Conservation (phyloP, 495 filamentous ascomycete genomes). For the Rhypophila decipiens region DNA sequence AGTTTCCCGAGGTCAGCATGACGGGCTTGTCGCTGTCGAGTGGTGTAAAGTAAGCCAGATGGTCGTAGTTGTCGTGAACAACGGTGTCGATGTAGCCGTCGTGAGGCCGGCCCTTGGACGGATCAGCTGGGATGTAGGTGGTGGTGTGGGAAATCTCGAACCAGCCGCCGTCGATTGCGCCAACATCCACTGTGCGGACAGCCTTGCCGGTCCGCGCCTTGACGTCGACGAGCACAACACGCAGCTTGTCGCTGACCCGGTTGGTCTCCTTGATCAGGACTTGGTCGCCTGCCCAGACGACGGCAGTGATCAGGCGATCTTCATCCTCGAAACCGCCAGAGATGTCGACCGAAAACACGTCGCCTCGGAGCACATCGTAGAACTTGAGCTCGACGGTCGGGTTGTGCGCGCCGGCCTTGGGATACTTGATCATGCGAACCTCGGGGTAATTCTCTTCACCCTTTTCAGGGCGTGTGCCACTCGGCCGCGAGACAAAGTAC, state of each 20-base stretch:
- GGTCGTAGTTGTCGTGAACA: constrained; percentile 80
- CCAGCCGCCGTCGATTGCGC: constrained; percentile 86
- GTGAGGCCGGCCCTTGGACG: constrained; percentile 63
- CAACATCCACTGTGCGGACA: constrained; percentile 70
- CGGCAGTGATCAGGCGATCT: constrained; percentile 85
- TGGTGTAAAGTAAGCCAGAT: constrained; percentile 92
- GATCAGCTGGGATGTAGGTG: constrained; percentile 78
- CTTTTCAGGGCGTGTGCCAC: constrained; percentile 59
- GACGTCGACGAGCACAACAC: constrained; percentile 83
- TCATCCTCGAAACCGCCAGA: constrained; percentile 71
- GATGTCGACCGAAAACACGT: constrained; percentile 73
- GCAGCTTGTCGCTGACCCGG: constrained; percentile 83
- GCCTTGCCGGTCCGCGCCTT: constrained; percentile 65
- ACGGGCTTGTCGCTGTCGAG: constrained; percentile 73
- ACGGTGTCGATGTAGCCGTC: constrained; percentile 93
- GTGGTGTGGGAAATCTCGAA: constrained; percentile 90
- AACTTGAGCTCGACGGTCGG: constrained; percentile 81
- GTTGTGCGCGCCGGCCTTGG: constrained; percentile 91
- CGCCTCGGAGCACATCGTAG: constrained; percentile 75
- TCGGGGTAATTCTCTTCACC: constrained; percentile 90
- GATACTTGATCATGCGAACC: constrained; percentile 88
- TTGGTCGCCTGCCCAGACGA: constrained; percentile 82
- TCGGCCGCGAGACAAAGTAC: constrained; percentile 85
- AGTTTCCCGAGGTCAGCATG: constrained; percentile 80
- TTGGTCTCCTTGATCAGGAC: constrained; percentile 88